Evolutionary conservation across 805 yeast genomes (phyloP), one percentile per base, ranked within the genome.

Genomic region (Zygotorulaspora danielsina): DNA sequence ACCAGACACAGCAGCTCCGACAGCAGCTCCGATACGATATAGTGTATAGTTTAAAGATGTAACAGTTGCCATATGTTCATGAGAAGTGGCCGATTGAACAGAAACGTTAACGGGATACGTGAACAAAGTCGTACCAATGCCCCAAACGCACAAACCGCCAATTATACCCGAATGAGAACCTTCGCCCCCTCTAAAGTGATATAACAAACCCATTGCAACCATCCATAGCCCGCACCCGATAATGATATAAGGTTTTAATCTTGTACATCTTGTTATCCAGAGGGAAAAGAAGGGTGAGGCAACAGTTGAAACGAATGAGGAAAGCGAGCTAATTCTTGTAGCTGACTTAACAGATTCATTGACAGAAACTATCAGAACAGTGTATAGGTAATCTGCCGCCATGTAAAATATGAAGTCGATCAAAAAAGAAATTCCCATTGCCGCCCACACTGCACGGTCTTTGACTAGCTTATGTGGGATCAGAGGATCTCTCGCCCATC

Each of bases 391-490:
- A 50, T 78, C 84, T 44, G 78, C 76, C 36, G 81, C 86, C 81
- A 81, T 75, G 59, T 77, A 73, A 73, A 75, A 81, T 38, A 79
- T 66, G 54, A 79, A 72, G 62, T 80, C 74, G 43, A 80, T 67
- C 45, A 81, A 61, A 41, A 80, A 60, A 2, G 76, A 81, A 45
- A 81, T 70, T 20, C 68, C 53, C 42, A 81, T 53, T n/a, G 89
- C 83, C 10, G 85, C 66, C 82, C 85, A 80, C 21, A 83, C 79
- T 45, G 83, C 84, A 49, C 87, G 74, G 59, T 84, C 84, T 42
- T 67, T 75, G 53, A 84, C 56, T 45, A 81, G 66, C 10, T 66
- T 59, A 48, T 67, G 65, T 13, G 93, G 90, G 13, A 76, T 60
- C 30, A 84, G 56, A n/a, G 94, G 93, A 52, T 72, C 68, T 35